Conservation (phyloP, 2,329 filamentous ascomycete genomes). For the Pezicula carpinea region DNA sequence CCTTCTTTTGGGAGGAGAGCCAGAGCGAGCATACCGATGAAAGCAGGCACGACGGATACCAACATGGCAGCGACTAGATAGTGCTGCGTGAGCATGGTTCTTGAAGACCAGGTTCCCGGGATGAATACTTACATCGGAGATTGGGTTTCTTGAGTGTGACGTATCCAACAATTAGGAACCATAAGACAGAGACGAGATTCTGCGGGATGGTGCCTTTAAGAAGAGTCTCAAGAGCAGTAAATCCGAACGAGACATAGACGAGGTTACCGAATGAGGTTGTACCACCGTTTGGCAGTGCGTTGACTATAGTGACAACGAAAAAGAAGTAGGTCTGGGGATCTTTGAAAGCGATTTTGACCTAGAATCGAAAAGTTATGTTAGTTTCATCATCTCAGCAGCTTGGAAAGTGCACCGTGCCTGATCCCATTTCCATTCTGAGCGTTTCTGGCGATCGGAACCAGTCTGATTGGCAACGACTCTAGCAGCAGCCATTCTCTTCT, state of each 20-base stretch:
- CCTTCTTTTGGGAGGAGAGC: conserved; percentile 23
- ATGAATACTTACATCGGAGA: not conserved
- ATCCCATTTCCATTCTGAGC: not conserved
- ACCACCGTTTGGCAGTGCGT: conserved; percentile 30
- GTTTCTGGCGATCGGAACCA: not conserved
- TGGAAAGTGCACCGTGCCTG: not conserved
- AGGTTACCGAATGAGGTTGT: conserved; percentile 29
- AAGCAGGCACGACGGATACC: not conserved
- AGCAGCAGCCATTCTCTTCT: not conserved
- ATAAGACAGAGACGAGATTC: conserved; percentile 22
- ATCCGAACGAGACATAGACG: conserved; percentile 30
- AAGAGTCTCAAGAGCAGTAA: conserved; percentile 28
- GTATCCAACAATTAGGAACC: not conserved
- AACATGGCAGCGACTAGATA: conserved; percentile 9
- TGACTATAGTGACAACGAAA: conserved; percentile 31
- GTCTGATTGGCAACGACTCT: not conserved
- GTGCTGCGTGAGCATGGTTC: conserved; percentile 16
- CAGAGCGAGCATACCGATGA: conserved; percentile 23
- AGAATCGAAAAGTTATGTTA: not conserved
- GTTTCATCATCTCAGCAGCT: not conserved
- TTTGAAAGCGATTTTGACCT: conserved; percentile 2
- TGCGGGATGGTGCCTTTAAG: conserved; percentile 29
- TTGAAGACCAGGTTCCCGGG: not conserved
- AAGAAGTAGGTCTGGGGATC: conserved; percentile 32
- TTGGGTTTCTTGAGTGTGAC: not conserved